Evolutionary conservation across 192 early-diverging fungal species (phyloP).

Genomic region (Glomus cerebriforme): DNA sequence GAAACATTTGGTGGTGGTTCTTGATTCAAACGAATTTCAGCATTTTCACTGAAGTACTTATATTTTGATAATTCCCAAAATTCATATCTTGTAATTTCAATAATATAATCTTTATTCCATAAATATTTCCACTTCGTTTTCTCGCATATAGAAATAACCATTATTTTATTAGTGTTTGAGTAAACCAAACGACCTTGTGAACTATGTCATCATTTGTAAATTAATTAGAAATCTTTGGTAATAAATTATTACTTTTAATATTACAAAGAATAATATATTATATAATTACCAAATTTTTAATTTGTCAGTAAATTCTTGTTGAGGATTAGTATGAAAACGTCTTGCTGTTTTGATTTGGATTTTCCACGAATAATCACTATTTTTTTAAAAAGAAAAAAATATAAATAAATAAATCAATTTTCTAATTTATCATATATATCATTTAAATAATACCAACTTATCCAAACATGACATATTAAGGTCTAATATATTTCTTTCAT

Average conservation of each 20-base stretch:
- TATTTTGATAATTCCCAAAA: slow-evolving; percentile 37
- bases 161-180: slow-evolving; percentile 31
- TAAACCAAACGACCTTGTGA: slow-evolving; percentile 37
- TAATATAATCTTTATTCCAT: slow-evolving; percentile 42
- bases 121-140: slow-evolving; percentile 43
- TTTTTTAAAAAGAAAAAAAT: not conserved
- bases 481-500: slow-evolving; percentile 33
- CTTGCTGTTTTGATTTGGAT: slow-evolving; percentile 37
- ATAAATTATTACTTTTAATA: too few species aligned
- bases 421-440: not conserved
- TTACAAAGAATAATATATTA: not conserved
- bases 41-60: not conserved
- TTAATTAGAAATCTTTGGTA: not conserved
- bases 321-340: slow-evolving; percentile 32
- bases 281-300: slow-evolving; percentile 31
- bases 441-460: slow-evolving; percentile 26
- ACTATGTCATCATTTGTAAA: slow-evolving; percentile 23
- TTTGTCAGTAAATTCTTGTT: slow-evolving; percentile 40
- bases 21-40: not conserved
- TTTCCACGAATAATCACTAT: slow-evolving; percentile 45
- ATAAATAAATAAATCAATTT: not conserved
- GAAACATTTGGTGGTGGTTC: not conserved
- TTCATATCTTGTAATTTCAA: slow-evolving; percentile 46
- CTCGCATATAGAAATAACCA: slow-evolving; percentile 33
- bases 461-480: slow-evolving; percentile 39